Percentiles rank a stretch among this genome's conserved stretches.
phyloP scores from a whole-genome alignment of 352 stramenopile genomes.

The Phytophthora vignae region DNA sequence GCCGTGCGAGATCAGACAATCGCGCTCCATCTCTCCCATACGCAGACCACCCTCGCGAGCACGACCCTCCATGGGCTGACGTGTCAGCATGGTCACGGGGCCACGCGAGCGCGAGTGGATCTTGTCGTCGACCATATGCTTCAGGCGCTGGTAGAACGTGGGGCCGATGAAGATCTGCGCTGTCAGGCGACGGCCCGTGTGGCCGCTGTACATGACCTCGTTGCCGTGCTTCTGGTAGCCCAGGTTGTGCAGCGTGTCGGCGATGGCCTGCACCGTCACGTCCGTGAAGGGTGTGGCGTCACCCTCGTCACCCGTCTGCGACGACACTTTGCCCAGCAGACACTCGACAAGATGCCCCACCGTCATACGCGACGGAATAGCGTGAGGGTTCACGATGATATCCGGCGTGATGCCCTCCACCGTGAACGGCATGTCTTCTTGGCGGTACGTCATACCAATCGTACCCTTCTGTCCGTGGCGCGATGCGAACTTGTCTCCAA shows the following conservation, averaged over 20 bases:
- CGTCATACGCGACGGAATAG: constrained; percentile 99
- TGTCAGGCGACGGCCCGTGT: constrained; percentile 97
- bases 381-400: constrained; percentile 99
- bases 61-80: constrained; percentile 99
- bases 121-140: constrained; percentile 99
- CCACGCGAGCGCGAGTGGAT: constrained; percentile 97
- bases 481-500: constrained; percentile 98
- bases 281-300: constrained; percentile 99
- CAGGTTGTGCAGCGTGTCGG: constrained; percentile 93
- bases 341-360: constrained; percentile 99
- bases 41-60: constrained; percentile 98
- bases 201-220: constrained; percentile 99
- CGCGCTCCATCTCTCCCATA: constrained; percentile 99
- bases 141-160: constrained; percentile 99
- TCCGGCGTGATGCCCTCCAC: constrained; percentile 99
- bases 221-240: constrained; percentile 99
- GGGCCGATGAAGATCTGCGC: constrained; percentile 99
- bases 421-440: constrained; percentile 99
- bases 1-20: constrained; percentile 99
- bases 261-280: constrained; percentile 98
- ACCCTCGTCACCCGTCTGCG: constrained; percentile 97
- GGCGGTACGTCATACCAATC: constrained; percentile 99
- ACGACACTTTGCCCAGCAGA: constrained; percentile 98
- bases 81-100: constrained; percentile 98
- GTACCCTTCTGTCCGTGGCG: constrained; percentile 94